A percentile compares a stretch with the other conserved stretches of the same genome.
phyloP scores from a whole-genome alignment of 768 basidiomycete genomes.

The Mycena maculata region DNA sequence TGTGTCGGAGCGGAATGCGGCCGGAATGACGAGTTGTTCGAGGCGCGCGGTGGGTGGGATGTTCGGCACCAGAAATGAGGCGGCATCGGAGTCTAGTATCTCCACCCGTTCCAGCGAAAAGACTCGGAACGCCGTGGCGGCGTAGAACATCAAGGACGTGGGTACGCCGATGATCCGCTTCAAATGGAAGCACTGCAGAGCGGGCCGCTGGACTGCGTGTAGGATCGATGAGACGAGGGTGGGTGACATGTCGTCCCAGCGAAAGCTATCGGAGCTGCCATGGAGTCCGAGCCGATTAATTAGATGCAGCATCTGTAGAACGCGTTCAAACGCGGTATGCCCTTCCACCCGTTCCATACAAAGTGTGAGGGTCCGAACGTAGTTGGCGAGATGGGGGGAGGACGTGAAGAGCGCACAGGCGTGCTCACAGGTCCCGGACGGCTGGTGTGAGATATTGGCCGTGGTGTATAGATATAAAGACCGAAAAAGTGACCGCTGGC shows the following conservation, averaged over 20 bases:
- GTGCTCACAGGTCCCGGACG: too few species aligned
- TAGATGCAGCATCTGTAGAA: background rate
- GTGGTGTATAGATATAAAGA: background rate
- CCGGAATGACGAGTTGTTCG: background rate
- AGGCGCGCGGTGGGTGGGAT: background rate
- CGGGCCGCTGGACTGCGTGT: background rate
- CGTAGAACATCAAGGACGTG: background rate
- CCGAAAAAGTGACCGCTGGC: background rate
- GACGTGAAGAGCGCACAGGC: background rate
- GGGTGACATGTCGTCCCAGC: background rate
- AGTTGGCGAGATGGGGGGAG: background rate
- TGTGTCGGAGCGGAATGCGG: background rate
- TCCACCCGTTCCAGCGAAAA: background rate
- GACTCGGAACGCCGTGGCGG: background rate
- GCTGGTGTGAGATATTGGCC: background rate
- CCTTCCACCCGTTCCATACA: background rate
- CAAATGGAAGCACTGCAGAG: background rate
- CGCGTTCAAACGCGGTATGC: background rate
- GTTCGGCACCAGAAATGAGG: background rate
- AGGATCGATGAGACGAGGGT: background rate
- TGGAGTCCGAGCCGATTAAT: background rate
- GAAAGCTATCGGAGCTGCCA: background rate
- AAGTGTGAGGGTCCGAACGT: background rate
- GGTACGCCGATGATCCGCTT: slow-evolving; percentile 2
- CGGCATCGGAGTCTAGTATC: background rate